phyloP scores from a whole-genome alignment of 2,329 filamentous ascomycete species.

The Penicillium brasilianum region DNA sequence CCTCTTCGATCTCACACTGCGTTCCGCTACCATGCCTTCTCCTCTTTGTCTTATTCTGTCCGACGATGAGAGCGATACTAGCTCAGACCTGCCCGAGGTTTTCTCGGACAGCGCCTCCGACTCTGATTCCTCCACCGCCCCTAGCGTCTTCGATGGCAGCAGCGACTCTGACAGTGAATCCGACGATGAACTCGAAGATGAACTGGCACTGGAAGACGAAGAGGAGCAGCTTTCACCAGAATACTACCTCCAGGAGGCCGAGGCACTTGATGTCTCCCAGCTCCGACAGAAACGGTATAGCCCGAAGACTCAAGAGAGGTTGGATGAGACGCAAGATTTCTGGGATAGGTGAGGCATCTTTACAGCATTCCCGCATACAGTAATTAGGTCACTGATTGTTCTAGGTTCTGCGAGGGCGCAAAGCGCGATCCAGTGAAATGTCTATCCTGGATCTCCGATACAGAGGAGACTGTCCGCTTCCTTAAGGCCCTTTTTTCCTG shows the following conservation, averaged over 20 bases:
- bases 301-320: slow-evolving; percentile 26
- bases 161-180: slow-evolving; percentile 18
- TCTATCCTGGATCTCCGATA: slow-evolving; percentile 32
- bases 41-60: slow-evolving; percentile 9
- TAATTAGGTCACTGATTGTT: slow-evolving; percentile 17
- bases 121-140: slow-evolving; percentile 10
- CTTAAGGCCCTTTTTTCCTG: slow-evolving; percentile 33
- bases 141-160: slow-evolving; percentile 20
- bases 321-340: slow-evolving; percentile 33
- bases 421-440: slow-evolving; percentile 26
- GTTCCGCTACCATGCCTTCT: slow-evolving; percentile 13
- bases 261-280: slow-evolving; percentile 33
- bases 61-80: slow-evolving; percentile 28
- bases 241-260: slow-evolving; percentile 32
- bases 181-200: slow-evolving; percentile 22
- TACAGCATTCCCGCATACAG: background rate
- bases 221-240: slow-evolving; percentile 24
- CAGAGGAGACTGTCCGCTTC: slow-evolving; percentile 35
- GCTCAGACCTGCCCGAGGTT: slow-evolving; percentile 22
- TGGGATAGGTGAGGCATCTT: slow-evolving; percentile 30
- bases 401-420: slow-evolving; percentile 31
- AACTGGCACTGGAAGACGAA: slow-evolving; percentile 17
- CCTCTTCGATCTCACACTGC: slow-evolving; percentile 7
- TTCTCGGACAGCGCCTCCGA: slow-evolving; percentile 27
- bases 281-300: slow-evolving; percentile 37